Evolutionary conservation across 1,139 yeast genomes (phyloP).

Genomic region (Scheffersomyces cryptocercus): DNA sequence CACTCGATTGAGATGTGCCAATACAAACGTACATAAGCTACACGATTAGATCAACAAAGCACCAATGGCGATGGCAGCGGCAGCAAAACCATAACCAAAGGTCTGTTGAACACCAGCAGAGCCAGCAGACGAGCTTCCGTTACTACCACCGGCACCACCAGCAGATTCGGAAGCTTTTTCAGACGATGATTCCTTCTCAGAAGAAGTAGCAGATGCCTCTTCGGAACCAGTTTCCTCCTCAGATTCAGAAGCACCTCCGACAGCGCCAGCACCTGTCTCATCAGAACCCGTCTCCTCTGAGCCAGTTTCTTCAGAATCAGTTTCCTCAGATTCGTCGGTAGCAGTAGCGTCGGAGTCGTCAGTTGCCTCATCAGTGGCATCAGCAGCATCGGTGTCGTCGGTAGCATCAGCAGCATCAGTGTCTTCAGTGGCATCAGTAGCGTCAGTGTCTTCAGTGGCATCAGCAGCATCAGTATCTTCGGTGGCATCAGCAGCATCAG

Average conservation of each 20-base stretch:
- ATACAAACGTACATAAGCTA: background rate
- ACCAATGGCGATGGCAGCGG: constrained; percentile 25
- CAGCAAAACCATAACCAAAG: constrained; percentile 20
- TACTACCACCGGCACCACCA: constrained; percentile 8
- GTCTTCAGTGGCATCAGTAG: constrained; percentile 16
- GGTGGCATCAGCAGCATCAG: constrained; percentile 14
- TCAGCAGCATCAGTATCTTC: constrained; percentile 24
- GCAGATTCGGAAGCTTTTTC: constrained; percentile 7
- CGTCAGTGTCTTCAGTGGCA: constrained; percentile 23
- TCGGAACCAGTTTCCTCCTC: constrained; percentile 5
- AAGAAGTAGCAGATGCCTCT: constrained; percentile 12
- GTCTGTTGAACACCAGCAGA: constrained; percentile 9
- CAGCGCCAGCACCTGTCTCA: constrained; percentile 7
- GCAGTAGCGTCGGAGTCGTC: constrained; percentile 30
- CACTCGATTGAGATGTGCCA: too few relatives aligned
- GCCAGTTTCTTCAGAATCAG: constrained; percentile 8
- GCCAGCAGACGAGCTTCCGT: constrained; percentile 4
- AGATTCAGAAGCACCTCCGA: constrained; percentile 1
- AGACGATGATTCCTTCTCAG: constrained; percentile 3
- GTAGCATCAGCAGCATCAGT: constrained; percentile 40
- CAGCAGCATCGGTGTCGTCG: constrained; percentile 59
- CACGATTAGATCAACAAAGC: constrained; percentile 23
- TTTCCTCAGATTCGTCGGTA: constrained; percentile 4
- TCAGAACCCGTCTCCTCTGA: constrained; percentile 9
- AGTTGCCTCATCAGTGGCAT: constrained; percentile 44